Conservation (phyloP, 805 yeast species). For the Pichia occidentalis region DNA sequence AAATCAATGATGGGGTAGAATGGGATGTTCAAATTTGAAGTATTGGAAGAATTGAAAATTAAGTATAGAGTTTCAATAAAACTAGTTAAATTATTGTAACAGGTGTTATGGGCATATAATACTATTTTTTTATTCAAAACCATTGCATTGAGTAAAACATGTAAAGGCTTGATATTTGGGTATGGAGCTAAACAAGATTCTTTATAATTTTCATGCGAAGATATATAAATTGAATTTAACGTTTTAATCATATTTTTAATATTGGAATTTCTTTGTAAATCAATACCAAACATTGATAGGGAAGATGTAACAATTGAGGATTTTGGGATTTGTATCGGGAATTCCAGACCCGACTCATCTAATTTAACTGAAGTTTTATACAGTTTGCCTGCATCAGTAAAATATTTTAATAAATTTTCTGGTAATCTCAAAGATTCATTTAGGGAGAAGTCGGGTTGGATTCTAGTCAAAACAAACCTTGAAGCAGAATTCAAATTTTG, state of each 20-base stretch:
- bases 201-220: slow-evolving; percentile 7
- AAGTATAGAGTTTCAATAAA: slow-evolving; percentile 36
- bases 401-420: slow-evolving; percentile 8
- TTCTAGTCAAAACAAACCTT: slow-evolving; percentile 21
- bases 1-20: slow-evolving; percentile 52
- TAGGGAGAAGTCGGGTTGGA: slow-evolving; percentile 14
- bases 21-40: slow-evolving; percentile 11
- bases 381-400: slow-evolving; percentile 17
- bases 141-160: slow-evolving; percentile 41
- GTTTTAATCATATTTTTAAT: slow-evolving; percentile 19
- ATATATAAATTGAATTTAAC: too few species aligned
- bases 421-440: slow-evolving; percentile 11
- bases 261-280: slow-evolving; percentile 25
- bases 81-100: slow-evolving; percentile 43
- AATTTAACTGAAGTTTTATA: slow-evolving; percentile 20
- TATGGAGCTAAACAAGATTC: slow-evolving; percentile 20
- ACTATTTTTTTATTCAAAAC: slow-evolving; percentile 41
- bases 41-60: slow-evolving; percentile 25
- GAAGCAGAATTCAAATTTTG: slow-evolving; percentile 13
- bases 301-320: slow-evolving; percentile 24
- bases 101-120: slow-evolving; percentile 34
- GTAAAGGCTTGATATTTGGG: slow-evolving; percentile 25
- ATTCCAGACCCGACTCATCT: slow-evolving; percentile 14
- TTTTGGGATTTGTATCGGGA: slow-evolving; percentile 29
- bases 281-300: slow-evolving; percentile 26